A percentile compares a stretch with the other conserved stretches of the same genome.
These are phyloP conservation scores for Cinnamomum chago DNA, from an alignment of 164 flowering plant species.

Conservation along the genomic window DNA sequence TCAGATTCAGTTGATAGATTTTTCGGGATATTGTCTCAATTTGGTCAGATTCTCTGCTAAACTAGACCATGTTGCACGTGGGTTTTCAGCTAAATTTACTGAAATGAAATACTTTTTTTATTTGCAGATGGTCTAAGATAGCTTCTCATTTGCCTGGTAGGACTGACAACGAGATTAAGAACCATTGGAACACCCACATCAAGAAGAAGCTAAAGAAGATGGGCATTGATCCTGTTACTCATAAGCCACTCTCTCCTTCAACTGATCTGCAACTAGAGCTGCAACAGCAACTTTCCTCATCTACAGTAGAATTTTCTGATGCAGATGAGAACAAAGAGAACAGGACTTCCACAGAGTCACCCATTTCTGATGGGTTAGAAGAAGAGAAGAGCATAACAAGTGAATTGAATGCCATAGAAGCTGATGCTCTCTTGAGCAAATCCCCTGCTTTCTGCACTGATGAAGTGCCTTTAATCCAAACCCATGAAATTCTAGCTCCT, in stretches of 20 bases:
- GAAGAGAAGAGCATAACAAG: conserved; percentile 18
- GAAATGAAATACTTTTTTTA: background rate
- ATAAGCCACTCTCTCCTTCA: conserved; percentile 34
- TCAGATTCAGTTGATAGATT: background rate
- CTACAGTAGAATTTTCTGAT: background rate
- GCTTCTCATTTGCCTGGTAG: conserved; percentile 78
- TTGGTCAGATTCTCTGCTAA: background rate
- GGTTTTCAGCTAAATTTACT: background rate
- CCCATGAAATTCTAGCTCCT: conserved; percentile 50
- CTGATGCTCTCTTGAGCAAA: conserved; percentile 9
- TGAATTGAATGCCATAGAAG: conserved; percentile 12
- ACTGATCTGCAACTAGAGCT: conserved; percentile 18
- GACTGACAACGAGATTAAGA: conserved; percentile 75
- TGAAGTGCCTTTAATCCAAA: conserved; percentile 61
- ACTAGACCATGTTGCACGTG: no score
- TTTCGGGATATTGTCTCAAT: no score
- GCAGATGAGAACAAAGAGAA: conserved; percentile 12
- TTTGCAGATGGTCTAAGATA: conserved; percentile 68
- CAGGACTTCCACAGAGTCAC: conserved; percentile 18
- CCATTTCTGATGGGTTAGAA: conserved; percentile 10
- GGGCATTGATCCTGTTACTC: conserved; percentile 76
- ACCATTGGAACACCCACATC: conserved; percentile 80
- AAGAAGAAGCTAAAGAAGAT: conserved; percentile 66
- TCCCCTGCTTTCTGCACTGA: conserved; percentile 47
- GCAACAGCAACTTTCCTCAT: conserved; percentile 3